phyloP scores from a whole-genome alignment of 2,329 filamentous ascomycete species.

The Pseudogymnoascus sp. region DNA sequence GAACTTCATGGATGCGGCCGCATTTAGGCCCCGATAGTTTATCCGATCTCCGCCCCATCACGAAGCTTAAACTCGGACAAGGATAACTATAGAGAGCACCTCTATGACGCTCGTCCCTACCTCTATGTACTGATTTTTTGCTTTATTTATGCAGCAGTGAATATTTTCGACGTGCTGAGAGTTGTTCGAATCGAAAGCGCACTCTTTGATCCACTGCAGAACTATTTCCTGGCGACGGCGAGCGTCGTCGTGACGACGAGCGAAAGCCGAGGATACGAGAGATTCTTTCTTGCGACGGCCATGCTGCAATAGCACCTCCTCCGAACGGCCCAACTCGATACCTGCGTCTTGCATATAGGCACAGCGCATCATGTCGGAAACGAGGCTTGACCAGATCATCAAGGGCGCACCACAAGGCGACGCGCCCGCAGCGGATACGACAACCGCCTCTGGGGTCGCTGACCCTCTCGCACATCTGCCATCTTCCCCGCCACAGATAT shows the following conservation, averaged over 20 bases:
- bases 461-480: conserved; percentile 30
- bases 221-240: background rate
- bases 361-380: background rate
- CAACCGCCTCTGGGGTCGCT: conserved; percentile 34
- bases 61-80: conserved; percentile 5
- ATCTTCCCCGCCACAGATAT: conserved; percentile 53
- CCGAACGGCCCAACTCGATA: background rate
- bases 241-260: conserved; percentile 1
- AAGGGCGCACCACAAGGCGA: conserved; percentile 74
- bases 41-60: background rate
- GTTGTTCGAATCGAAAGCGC: background rate
- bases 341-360: background rate
- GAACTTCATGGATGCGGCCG: background rate
- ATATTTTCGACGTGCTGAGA: background rate
- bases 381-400: conserved; percentile 67
- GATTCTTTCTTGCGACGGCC: background rate
- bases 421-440: conserved; percentile 31
- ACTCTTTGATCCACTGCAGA: background rate
- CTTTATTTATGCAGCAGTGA: background rate
- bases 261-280: background rate
- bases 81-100: background rate
- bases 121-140: background rate
- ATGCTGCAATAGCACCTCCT: background rate
- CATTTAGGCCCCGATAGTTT: background rate
- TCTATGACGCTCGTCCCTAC: background rate